phyloP scores from a whole-genome alignment of 83 land plant species.

The Picea abies region DNA sequence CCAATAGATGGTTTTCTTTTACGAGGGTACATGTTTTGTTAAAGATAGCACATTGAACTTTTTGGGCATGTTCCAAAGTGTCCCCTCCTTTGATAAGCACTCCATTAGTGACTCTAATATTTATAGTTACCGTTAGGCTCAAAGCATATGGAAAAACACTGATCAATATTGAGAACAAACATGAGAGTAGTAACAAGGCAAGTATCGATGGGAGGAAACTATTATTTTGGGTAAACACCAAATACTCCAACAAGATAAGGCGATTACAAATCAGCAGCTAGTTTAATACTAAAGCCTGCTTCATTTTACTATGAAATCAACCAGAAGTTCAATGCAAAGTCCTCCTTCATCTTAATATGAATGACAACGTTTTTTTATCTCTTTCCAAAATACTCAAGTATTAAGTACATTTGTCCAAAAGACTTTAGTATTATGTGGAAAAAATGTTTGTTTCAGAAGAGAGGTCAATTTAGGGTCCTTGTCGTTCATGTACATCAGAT shows the following conservation, averaged over 20 bases:
- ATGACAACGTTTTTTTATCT: too few relatives aligned
- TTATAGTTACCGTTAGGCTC: conserved; percentile 92
- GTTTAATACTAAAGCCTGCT: too few relatives aligned
- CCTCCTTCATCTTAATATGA: too few relatives aligned
- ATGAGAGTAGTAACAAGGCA: conserved; percentile 88
- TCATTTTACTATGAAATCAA: too few relatives aligned
- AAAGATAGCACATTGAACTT: conserved; percentile 79
- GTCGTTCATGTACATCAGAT: too few relatives aligned
- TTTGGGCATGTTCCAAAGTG: conserved; percentile 85
- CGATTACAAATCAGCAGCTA: too few relatives aligned
- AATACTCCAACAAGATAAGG: conserved; percentile 62
- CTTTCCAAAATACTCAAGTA: too few relatives aligned
- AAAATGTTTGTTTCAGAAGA: too few relatives aligned
- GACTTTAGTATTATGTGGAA: too few relatives aligned
- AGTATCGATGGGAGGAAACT: conserved; percentile 89
- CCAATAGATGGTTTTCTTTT: conserved; percentile 83
- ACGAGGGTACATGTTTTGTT: conserved; percentile 98
- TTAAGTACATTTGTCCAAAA: too few relatives aligned
- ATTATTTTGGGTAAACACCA: conserved; percentile 66
- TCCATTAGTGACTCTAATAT: conserved; percentile 87
- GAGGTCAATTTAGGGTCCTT: too few relatives aligned
- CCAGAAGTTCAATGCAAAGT: too few relatives aligned
- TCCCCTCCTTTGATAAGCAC: conserved; percentile 92
- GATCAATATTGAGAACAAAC: conserved; percentile 88
- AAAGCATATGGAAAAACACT: conserved; percentile 95